These are phyloP conservation scores for Chaetomium fimeti DNA, from an alignment of 495 filamentous ascomycete genomes.

Conservation along the genomic window DNA sequence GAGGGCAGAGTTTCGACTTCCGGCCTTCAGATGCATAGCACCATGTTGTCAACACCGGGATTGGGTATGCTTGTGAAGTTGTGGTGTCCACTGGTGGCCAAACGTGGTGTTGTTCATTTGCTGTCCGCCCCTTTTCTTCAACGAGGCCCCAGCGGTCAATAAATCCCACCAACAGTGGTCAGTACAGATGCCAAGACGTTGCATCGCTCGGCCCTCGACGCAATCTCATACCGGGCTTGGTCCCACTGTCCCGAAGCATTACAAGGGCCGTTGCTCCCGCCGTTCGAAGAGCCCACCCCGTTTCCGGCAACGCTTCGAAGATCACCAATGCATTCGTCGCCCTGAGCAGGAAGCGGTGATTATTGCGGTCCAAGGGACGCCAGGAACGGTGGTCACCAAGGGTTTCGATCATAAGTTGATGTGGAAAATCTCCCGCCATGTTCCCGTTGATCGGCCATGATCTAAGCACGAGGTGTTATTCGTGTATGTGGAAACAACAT, in stretches of 20 bases:
- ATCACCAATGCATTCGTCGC: too few relatives aligned
- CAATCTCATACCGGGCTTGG: conserved; percentile 1
- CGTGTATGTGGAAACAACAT: conserved; percentile 3
- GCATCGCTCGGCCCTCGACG: neutral
- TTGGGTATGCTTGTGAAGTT: too few relatives aligned
- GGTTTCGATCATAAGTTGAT: neutral
- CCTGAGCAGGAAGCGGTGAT: neutral
- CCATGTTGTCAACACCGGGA: too few relatives aligned
- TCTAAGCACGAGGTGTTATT: neutral
- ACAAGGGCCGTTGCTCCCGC: too few relatives aligned
- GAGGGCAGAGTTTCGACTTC: too few relatives aligned
- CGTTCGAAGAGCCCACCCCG: too few relatives aligned
- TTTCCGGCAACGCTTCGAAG: too few relatives aligned
- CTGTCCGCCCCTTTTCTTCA: neutral
- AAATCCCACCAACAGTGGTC: conserved; percentile 18
- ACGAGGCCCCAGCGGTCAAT: neutral
- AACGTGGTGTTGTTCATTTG: neutral
- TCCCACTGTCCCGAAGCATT: neutral
- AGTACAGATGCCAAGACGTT: conserved; percentile 18
- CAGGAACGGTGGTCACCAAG: neutral
- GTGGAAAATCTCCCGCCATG: neutral
- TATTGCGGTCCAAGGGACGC: neutral
- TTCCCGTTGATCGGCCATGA: neutral
- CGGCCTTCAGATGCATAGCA: too few relatives aligned
- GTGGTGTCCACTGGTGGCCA: too few relatives aligned